A percentile compares a stretch with the other conserved stretches of the same genome.
phyloP scores from a whole-genome alignment of 1,284 basidiomycete species.

The Austropuccinia psidii region DNA sequence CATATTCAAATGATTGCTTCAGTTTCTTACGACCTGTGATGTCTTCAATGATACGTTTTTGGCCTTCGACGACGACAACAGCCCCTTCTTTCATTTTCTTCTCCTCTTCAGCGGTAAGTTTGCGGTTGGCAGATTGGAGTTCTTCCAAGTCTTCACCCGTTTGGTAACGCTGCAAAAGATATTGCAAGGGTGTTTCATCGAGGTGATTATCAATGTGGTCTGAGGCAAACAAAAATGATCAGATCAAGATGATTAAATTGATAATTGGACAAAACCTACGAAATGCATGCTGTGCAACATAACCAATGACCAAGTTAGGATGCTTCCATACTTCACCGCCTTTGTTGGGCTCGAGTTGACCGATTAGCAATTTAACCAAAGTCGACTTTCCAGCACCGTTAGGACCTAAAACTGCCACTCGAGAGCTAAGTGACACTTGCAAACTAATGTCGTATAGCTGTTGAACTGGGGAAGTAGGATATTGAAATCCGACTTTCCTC shows the following conservation, averaged over 20 bases:
- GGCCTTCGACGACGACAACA: conserved; percentile 76
- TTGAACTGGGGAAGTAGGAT: conserved; percentile 72
- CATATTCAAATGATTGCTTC: conserved; percentile 98
- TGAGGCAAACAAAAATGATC: background rate
- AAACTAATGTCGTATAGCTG: conserved; percentile 91
- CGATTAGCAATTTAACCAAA: conserved; percentile 95
- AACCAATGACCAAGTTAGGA: conserved; percentile 97
- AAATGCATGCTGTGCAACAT: conserved; percentile 98
- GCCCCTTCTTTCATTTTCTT: conserved; percentile 96
- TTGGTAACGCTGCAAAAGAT: conserved; percentile 99
- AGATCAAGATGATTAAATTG: background rate
- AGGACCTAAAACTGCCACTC: conserved; percentile 91
- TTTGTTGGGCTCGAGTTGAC: conserved; percentile 92
- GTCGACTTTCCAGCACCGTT: conserved; percentile 99
- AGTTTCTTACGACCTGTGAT: conserved; percentile 87
- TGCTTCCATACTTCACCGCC: conserved; percentile 98
- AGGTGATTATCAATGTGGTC: conserved; percentile 89
- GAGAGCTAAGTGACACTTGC: conserved; percentile 92
- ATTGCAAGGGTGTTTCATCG: conserved; percentile 95
- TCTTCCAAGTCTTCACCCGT: conserved; percentile 97
- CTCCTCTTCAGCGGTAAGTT: conserved; percentile 77
- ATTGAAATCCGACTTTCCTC: conserved; percentile 96
- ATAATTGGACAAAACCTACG: conserved; percentile 52
- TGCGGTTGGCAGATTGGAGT: conserved; percentile 79
- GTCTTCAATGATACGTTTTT: conserved; percentile 91